Percentiles rank a stretch among this genome's conserved stretches.
phyloP scores from a whole-genome alignment of 768 basidiomycete species.

The Leucogyrophana mollusca region DNA sequence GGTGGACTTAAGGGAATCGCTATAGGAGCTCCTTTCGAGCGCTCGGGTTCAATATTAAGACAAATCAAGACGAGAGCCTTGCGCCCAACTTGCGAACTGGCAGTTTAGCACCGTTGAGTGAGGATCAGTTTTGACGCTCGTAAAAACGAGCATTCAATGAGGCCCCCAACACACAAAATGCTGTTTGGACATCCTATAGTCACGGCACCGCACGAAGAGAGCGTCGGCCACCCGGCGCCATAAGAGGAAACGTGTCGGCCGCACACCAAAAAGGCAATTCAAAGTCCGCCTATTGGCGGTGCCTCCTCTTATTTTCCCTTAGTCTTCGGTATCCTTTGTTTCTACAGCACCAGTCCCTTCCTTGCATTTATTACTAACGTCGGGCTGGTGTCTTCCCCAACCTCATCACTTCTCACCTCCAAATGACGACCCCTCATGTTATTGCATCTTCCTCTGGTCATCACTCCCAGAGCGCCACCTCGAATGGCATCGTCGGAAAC shows the following conservation, averaged over 20 bases:
- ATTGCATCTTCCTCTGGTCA: constrained; percentile 76
- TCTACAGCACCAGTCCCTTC: constrained; percentile 17
- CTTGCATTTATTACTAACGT: constrained; percentile 16
- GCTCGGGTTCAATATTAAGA: no score
- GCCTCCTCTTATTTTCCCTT: constrained; percentile 27
- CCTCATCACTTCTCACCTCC: not conserved
- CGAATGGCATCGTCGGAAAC: constrained; percentile 74
- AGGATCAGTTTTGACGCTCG: no score
- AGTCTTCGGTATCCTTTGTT: constrained; percentile 19
- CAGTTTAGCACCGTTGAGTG: no score
- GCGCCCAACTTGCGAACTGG: no score
- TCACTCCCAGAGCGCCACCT: constrained; percentile 59
- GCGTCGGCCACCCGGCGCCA: constrained; percentile 1
- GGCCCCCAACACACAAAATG: no score
- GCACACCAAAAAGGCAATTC: constrained; percentile 18
- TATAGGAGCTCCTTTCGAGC: no score
- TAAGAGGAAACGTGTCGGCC: constrained; percentile 28
- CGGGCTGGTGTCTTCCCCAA: constrained; percentile 27
- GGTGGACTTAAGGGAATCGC: no score
- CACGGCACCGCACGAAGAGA: no score
- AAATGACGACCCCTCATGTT: constrained; percentile 82
- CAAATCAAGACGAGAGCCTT: no score
- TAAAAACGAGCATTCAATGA: no score
- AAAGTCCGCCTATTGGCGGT: constrained; percentile 30
- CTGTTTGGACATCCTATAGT: no score